phyloP scores from a whole-genome alignment of 441 rosid species.

The Hura crepitans region DNA sequence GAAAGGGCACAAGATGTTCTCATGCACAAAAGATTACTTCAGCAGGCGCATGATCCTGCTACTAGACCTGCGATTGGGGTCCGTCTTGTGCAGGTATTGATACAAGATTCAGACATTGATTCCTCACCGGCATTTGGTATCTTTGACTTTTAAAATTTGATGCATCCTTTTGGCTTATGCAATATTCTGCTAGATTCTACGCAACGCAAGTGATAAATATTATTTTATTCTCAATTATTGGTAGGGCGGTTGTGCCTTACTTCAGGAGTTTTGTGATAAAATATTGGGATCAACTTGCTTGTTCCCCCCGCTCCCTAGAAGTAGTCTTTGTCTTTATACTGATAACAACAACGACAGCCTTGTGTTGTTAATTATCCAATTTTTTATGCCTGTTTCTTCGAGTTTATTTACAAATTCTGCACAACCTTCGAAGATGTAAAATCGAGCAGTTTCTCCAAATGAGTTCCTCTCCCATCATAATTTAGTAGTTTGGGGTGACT shows the following conservation, averaged over 20 bases:
- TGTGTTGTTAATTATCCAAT: neutral
- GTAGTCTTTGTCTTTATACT: neutral
- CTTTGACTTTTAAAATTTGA: slow-evolving; percentile 12
- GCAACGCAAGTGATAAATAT: neutral
- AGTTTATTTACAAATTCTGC: neutral
- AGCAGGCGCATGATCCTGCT: slow-evolving; percentile 44
- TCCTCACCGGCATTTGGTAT: slow-evolving; percentile 4
- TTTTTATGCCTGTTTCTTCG: neutral
- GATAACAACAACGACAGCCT: neutral
- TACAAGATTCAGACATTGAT: slow-evolving; percentile 19
- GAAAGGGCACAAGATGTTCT: slow-evolving; percentile 68
- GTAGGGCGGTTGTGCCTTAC: slow-evolving; percentile 13
- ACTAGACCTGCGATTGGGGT: slow-evolving; percentile 61
- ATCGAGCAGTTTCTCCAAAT: neutral
- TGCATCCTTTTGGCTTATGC: slow-evolving; percentile 11
- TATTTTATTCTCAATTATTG: slow-evolving; percentile 23
- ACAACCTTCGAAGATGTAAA: neutral
- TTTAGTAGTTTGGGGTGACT: too few species aligned
- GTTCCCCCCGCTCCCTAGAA: too few species aligned
- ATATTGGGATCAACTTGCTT: slow-evolving; percentile 9
- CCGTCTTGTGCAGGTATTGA: slow-evolving; percentile 51
- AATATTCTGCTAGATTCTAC: slow-evolving; percentile 20
- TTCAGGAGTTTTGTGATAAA: neutral
- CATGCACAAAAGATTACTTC: slow-evolving; percentile 59
- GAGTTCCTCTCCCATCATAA: neutral